Evolutionary conservation across 1,139 yeast genomes (phyloP), one percentile per base, ranked within the genome.

Genomic region (Debaryomyces coudertii): DNA sequence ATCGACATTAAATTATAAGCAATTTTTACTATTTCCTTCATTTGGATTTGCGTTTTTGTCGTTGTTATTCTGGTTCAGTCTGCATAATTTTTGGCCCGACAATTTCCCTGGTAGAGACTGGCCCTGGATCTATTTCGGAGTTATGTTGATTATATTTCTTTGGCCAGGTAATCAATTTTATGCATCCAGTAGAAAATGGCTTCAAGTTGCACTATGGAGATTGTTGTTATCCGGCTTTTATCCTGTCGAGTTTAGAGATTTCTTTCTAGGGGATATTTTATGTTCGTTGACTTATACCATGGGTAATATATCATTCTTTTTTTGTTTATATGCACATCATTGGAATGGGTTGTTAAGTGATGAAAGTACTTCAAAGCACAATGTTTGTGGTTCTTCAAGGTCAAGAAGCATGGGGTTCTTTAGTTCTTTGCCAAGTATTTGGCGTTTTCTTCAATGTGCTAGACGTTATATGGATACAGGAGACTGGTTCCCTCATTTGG

Each of bases 401-500:
- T 90, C 97, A 1, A 77, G 87, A 47, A 54, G 80, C 11, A 79
- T 92, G 81, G 99, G 98, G 3, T 88, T 92, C 54, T 76, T 92
- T 55, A 77, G 90, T 35, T 76, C 96, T 2, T 64, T 93, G 22
- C 99, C 99, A 0, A 87, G 90, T 50, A 79, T 90, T 37, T 90
- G 96, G 90, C 87, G 99, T 68, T 80, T 87, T 45, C 63, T 92
- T 45, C 99, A 93, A 63, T 93, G 99, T 66, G 63, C 86, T 25
- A 74, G 99, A 56, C 95, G 99, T 78, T 93, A 79, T 63, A 80
- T 85, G 42, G 99, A 93, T 61, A 87, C 97, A 0, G 93, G 95
- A 1, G 97, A 92, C 59, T 85, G 92, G 87, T 95, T 93, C 61
- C 99, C 99, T 1, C 99, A 93, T 75, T 69, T 93, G 50, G 93